A percentile compares a stretch with the other conserved stretches of the same genome.
phyloP scores from a whole-genome alignment of 2,329 filamentous ascomycete genomes.

The Aureobasidium sp. region DNA sequence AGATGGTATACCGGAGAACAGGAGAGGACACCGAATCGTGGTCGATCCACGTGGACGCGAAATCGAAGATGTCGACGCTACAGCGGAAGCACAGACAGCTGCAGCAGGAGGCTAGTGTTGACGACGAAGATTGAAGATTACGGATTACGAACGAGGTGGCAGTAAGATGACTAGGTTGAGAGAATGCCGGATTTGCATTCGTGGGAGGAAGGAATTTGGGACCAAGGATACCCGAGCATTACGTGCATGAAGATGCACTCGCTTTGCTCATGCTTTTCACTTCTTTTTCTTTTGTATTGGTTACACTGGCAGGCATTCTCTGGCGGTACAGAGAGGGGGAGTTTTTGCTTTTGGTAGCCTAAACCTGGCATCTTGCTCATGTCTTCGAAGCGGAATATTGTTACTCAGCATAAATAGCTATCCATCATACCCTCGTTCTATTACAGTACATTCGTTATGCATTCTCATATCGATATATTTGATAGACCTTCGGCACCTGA shows the following conservation, averaged over 20 bases:
- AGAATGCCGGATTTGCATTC: not conserved
- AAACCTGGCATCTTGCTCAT: not conserved
- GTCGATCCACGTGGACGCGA: constrained; percentile 33
- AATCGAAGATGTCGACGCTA: constrained; percentile 24
- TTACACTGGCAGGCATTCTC: not conserved
- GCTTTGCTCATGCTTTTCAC: not conserved
- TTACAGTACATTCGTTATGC: not conserved
- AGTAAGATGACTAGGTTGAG: not conserved
- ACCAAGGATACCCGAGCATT: constrained; percentile 3
- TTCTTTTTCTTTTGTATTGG: not conserved
- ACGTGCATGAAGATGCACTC: not conserved
- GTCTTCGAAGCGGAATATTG: not conserved
- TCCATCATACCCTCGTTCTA: not conserved
- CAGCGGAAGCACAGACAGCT: not conserved
- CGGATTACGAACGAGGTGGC: constrained; percentile 1
- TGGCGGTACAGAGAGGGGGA: not conserved
- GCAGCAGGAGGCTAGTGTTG: not conserved
- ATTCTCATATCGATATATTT: not conserved
- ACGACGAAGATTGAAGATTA: constrained; percentile 3
- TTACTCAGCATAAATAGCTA: not conserved
- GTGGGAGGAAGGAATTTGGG: not conserved
- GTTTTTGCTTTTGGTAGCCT: not conserved
- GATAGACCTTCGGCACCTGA: no score
- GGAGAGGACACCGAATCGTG: constrained; percentile 68
- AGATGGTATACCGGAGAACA: constrained; percentile 69